Base-by-base conservation (phyloP, 2,329 filamentous ascomycete species). In the Trichoderma semiorbis region DNA sequence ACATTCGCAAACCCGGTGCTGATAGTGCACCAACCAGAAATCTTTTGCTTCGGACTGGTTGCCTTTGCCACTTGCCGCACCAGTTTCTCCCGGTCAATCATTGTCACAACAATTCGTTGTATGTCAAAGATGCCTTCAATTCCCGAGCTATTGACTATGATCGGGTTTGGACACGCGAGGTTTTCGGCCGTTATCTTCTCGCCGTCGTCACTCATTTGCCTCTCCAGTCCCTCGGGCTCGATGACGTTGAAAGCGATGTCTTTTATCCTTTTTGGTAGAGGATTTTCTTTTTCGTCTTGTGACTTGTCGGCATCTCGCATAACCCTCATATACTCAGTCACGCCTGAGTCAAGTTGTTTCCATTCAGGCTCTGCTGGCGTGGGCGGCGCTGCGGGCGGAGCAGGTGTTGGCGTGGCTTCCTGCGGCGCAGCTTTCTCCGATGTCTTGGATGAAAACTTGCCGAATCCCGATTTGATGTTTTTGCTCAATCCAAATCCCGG, bases 91-190 rank as follows among this genome's bases (percentile, higher is more conserved):
- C 16, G 6, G 32, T 72, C 55, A n/a, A 66, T 32, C 66, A 72
- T 67, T 1, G 71, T 70, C 26, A 72, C 28, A 21, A 72, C 32
- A 30, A 72, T 60, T 10, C 67, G 50, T 34, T 72, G 71, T 26
- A 70, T 71, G n/a, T 71, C 71, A 34, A 72, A 72, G 4, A 72
- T 47, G 5, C 67, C 62, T 12, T 72, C 71, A 26, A 72, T 70
- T n/a, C 67, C 71, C 16, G 71, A 43, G 53, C 36, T 70, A 10
- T 61, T 72, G 24, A 70, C 68, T 21, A 72, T 72, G 26, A 72
- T 72, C 6, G 67, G 71, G 18, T 72, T 61, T n/a, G 67, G 71
- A 55, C 30, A 72, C 18, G 53, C 70, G 16, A 67, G 34, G 18
- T 24, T 58, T 43, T 64, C 21, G 1, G 34, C 36, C 32, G 47